A percentile compares a stretch with the other conserved stretches of the same genome.
Evolutionary conservation across 139 green algal genomes (phyloP).

Genomic region (Ulvella scutata): DNA sequence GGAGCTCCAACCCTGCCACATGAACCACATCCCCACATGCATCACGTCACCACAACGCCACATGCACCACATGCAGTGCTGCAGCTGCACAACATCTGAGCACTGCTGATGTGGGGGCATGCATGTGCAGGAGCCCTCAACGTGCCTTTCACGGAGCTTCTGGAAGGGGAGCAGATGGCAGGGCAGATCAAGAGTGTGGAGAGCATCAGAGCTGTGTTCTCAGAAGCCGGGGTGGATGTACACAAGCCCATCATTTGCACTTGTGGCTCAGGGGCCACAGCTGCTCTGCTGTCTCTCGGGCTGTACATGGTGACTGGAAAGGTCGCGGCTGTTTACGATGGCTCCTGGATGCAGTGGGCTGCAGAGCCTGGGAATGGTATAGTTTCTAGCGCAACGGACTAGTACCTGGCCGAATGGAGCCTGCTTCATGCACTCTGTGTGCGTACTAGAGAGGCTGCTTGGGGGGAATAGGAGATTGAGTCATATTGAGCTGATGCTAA

Average conservation of each 20-base stretch:
- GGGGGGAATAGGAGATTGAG: too few relatives aligned
- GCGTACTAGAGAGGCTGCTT: too few relatives aligned
- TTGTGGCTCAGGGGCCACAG: conserved; percentile 86
- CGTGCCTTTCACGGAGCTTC: conserved; percentile 61
- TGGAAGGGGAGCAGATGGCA: conserved; percentile 16
- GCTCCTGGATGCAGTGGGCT: conserved; percentile 89
- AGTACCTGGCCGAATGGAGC: too few relatives aligned
- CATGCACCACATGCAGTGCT: too few relatives aligned
- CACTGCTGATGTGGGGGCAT: too few relatives aligned
- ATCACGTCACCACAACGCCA: too few relatives aligned
- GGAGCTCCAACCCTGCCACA: too few relatives aligned
- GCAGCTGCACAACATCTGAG: too few relatives aligned
- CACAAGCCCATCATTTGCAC: conserved; percentile 30
- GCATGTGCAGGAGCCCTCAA: conserved; percentile 27
- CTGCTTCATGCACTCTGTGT: too few relatives aligned
- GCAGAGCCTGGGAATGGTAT: background rate
- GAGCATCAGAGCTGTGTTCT: conserved; percentile 44
- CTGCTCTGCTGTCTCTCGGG: conserved; percentile 73
- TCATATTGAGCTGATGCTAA: too few relatives aligned
- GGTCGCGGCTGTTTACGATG: conserved; percentile 75
- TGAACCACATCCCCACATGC: too few relatives aligned
- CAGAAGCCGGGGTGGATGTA: conserved; percentile 39
- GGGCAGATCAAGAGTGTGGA: conserved; percentile 25
- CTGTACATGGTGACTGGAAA: conserved; percentile 24
- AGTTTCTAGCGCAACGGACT: too few relatives aligned